Conservation (phyloP, 495 filamentous ascomycete species). For the Talaromyces adpressus region DNA sequence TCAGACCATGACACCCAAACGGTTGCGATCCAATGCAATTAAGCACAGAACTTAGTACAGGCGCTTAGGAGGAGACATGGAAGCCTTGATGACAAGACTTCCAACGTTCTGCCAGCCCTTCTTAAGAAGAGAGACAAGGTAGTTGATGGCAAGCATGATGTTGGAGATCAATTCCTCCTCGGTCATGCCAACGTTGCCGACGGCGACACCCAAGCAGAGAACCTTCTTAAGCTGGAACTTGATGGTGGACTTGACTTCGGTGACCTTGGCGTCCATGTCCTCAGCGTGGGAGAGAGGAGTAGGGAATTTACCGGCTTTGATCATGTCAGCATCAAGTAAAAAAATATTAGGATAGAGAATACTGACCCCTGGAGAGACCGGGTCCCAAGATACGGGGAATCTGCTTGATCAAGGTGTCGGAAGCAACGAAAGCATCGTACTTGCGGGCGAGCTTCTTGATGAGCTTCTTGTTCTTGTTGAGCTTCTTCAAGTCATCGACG, state of each 20-base stretch:
- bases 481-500: constrained; percentile 97
- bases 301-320: constrained; percentile 93
- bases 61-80: constrained; percentile 96
- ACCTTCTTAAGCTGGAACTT: constrained; percentile 99
- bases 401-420: constrained; percentile 96
- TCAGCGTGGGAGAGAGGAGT: constrained; percentile 94
- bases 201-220: constrained; percentile 96
- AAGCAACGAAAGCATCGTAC: constrained; percentile 98
- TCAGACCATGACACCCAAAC: neutral
- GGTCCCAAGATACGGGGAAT: constrained; percentile 98
- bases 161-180: constrained; percentile 94
- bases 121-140: constrained; percentile 96
- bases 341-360: neutral
- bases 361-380: constrained; percentile 92
- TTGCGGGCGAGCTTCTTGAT: constrained; percentile 99
- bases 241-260: constrained; percentile 98
- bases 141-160: constrained; percentile 98
- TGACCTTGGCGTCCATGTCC: constrained; percentile 88
- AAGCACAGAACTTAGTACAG: constrained; percentile 65
- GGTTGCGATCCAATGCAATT: constrained; percentile 1
- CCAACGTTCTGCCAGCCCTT: constrained; percentile 99
- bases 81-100: constrained; percentile 97
- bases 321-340: constrained; percentile 6
- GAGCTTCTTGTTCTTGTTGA: constrained; percentile 99
- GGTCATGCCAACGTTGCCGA: constrained; percentile 96